phyloP scores from a whole-genome alignment of 2,329 filamentous ascomycete genomes.

The Apiospora sp. region DNA sequence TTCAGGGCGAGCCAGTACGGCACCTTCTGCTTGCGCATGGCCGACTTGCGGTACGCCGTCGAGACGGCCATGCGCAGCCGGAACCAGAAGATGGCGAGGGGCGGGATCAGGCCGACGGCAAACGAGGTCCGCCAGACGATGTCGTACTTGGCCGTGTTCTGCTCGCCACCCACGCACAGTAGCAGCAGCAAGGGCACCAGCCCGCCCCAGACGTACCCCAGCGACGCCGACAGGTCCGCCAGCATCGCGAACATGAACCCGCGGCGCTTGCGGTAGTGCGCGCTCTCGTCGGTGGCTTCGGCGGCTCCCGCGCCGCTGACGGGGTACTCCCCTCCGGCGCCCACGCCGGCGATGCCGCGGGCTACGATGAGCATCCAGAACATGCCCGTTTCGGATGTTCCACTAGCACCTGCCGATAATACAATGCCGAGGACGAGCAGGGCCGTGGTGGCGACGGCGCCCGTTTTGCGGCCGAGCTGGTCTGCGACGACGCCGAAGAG shows the following conservation, averaged over 20 bases:
- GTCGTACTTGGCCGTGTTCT: constrained; percentile 49
- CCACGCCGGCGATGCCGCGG: constrained; percentile 50
- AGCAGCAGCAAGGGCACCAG: constrained; percentile 59
- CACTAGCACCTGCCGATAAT: constrained; percentile 54
- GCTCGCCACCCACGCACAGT: constrained; percentile 50
- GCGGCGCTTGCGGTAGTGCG: constrained; percentile 51
- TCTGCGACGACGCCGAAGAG: constrained; percentile 59
- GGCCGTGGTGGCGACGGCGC: constrained; percentile 54
- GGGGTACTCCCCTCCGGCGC: constrained; percentile 61
- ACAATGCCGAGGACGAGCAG: constrained; percentile 56
- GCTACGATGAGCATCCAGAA: constrained; percentile 59
- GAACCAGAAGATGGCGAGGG: constrained; percentile 60
- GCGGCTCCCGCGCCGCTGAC: constrained; percentile 57
- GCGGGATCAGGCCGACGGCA: constrained; percentile 57
- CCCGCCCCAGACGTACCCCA: constrained; percentile 60
- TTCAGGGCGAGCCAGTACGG: constrained; percentile 57
- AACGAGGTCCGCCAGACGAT: constrained; percentile 61
- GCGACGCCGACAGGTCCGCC: constrained; percentile 56
- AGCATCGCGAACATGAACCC: constrained; percentile 66
- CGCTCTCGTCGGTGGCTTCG: constrained; percentile 61
- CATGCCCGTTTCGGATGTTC: constrained; percentile 47
- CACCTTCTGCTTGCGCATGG: constrained; percentile 52
- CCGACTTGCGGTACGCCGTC: constrained; percentile 55
- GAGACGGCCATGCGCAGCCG: constrained; percentile 60
- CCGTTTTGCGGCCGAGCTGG: constrained; percentile 57